phyloP scores from a whole-genome alignment of 2,329 filamentous ascomycete genomes.

The Podosphaera fusca region DNA sequence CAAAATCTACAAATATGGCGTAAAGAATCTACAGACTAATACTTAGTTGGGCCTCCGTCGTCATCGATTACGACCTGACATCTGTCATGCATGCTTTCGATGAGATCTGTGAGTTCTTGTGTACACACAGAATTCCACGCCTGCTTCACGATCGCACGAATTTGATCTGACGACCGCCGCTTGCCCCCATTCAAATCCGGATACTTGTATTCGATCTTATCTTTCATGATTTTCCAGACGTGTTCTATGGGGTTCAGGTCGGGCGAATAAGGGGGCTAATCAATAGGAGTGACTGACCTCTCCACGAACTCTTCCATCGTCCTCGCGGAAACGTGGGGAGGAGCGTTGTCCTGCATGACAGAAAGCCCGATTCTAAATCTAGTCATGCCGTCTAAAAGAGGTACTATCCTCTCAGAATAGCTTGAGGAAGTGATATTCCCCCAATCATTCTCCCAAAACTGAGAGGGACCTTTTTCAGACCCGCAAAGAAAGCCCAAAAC shows the following conservation, averaged over 20 bases:
- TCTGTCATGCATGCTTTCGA: slow-evolving; percentile 1
- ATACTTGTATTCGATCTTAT: too few species aligned
- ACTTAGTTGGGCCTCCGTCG: background rate
- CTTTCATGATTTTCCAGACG: too few species aligned
- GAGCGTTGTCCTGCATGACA: background rate
- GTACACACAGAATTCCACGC: slow-evolving; percentile 6
- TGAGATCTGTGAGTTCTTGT: slow-evolving; percentile 1
- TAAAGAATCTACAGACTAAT: too few species aligned
- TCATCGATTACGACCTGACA: slow-evolving; percentile 3
- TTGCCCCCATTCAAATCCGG: background rate
- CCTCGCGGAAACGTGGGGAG: background rate
- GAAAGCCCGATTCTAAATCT: background rate
- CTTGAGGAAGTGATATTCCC: too few species aligned
- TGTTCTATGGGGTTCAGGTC: too few species aligned
- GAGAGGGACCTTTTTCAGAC: too few species aligned
- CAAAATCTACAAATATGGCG: too few species aligned
- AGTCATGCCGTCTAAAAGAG: background rate
- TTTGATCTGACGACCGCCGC: background rate
- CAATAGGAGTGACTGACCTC: too few species aligned
- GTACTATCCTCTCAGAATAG: background rate
- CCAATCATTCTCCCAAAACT: too few species aligned
- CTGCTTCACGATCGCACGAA: slow-evolving; percentile 4
- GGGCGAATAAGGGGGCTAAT: too few species aligned
- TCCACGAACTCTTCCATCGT: background rate
- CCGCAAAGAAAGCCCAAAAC: too few species aligned